Evolutionary conservation across 495 filamentous ascomycete species (phyloP), one percentile per base, ranked within the genome.

Genomic region (Penicillium waksmanii): DNA sequence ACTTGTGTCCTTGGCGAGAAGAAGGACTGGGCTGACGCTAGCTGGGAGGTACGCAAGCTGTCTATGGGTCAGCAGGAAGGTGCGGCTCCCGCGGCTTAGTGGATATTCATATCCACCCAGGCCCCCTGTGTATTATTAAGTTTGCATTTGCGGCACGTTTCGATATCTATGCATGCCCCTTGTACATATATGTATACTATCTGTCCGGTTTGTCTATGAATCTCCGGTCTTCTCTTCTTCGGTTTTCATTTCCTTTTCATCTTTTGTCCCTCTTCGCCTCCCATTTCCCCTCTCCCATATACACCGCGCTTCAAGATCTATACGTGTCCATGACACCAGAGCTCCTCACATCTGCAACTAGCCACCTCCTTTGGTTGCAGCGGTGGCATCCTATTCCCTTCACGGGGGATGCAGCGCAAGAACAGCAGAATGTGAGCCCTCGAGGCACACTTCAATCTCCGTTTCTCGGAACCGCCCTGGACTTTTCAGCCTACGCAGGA

Each of bases 1-100:
- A 78, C 66, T 61, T 92, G 65, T 44, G 86, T 98, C 40, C 82
- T 98, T 3, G 95, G 95, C 33, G 88, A 96, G 79, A 89, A 85
- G 78, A 92, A 87, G 63, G 86, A 87, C 27, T 96, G 91, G 88
- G 82, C 87, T 11, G 76, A 70, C 40, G 53, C 70, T 15, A 69
- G 73, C 18, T 80, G 76, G 77, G 70, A 77, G 5, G 66, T 80
- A 51, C 74, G 72, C 27, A 79, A 79, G 67, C 71, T 79, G 25
- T 77, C 75, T 36, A 72, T 80, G 69, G 72, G 74, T 42, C 50
- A 57, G 33, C 56, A 8, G 65, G 57, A 61, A 40, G 58, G 51
- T 36, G 57, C 70, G 53, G 58, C 66, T 21, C 57, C 67, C 10
- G 64, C 17, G 42, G 42, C 15, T 19, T 48, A 42, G 23, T 23